These are phyloP conservation scores for Trichoderma atrobrunneum DNA, from an alignment of 2,329 filamentous ascomycete species.

Conservation along the genomic window DNA sequence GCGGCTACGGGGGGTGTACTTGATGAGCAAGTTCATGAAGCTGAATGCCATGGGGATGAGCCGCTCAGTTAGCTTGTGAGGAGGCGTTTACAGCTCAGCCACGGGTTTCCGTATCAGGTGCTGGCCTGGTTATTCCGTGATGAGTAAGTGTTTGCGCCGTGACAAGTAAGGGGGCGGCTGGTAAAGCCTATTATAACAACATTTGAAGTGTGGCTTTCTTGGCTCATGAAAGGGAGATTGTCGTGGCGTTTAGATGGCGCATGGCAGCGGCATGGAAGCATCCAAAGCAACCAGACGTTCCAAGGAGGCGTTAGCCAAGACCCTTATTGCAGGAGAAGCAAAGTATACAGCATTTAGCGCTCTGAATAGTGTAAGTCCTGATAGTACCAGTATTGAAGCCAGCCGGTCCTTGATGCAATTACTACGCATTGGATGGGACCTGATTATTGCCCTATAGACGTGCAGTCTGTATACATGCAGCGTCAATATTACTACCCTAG, in stretches of 20 bases:
- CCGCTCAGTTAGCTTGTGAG: not conserved
- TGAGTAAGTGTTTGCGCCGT: not conserved
- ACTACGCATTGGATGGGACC: not conserved
- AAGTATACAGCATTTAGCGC: not conserved
- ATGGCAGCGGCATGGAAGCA: slow-evolving; percentile 10
- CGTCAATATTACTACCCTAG: not conserved
- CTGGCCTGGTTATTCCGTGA: not conserved
- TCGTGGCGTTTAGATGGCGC: not conserved
- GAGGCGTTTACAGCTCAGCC: not conserved
- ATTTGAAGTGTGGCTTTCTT: not conserved
- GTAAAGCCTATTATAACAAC: not conserved
- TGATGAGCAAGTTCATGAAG: not conserved
- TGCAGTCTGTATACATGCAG: not conserved
- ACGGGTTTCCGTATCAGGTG: not conserved
- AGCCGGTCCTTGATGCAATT: not conserved
- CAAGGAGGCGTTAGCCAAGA: not conserved
- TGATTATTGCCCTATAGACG: not conserved
- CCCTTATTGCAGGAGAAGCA: not conserved
- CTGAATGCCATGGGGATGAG: not conserved
- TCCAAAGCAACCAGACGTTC: not conserved
- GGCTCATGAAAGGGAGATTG: slow-evolving; percentile 1
- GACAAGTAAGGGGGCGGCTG: slow-evolving; percentile 2
- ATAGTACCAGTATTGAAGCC: no score
- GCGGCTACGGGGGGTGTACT: not conserved
- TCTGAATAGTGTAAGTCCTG: not conserved